These are phyloP conservation scores for Phytophthora hibernalis DNA, from an alignment of 352 stramenopile genomes.

Conservation along the genomic window DNA sequence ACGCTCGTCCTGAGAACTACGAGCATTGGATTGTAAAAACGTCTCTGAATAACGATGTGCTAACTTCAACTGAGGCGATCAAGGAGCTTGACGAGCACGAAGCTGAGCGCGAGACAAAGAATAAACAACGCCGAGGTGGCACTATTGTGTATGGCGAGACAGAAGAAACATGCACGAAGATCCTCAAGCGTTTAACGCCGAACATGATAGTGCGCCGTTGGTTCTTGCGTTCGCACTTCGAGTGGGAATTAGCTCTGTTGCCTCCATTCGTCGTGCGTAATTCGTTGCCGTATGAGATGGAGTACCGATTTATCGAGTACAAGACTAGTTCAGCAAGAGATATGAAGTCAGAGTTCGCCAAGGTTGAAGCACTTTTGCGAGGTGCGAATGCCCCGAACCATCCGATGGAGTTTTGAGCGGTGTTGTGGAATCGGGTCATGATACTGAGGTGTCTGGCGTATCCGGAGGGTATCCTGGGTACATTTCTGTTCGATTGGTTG, in stretches of 20 bases:
- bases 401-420: constrained; percentile 55
- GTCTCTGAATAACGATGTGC: constrained; percentile 77
- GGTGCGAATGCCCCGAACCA: constrained; percentile 36
- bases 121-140: constrained; percentile 62
- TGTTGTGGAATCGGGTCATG: constrained; percentile 69
- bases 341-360: constrained; percentile 60
- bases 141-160: constrained; percentile 82
- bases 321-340: constrained; percentile 60
- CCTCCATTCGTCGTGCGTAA: constrained; percentile 89
- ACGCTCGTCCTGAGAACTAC: constrained; percentile 67
- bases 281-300: constrained; percentile 83
- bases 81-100: constrained; percentile 68
- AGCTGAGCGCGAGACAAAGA: constrained; percentile 50
- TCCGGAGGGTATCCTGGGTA: constrained; percentile 78
- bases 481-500: constrained; percentile 68
- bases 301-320: constrained; percentile 90
- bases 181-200: constrained; percentile 75
- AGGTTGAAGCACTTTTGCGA: constrained; percentile 65
- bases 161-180: constrained; percentile 74
- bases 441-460: constrained; percentile 79
- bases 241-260: constrained; percentile 82
- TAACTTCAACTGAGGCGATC: constrained; percentile 64
- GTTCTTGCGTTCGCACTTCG: constrained; percentile 77
- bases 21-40: constrained; percentile 84
- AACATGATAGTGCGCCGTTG: constrained; percentile 82